A percentile compares a stretch with the other conserved stretches of the same genome.
phyloP scores from a whole-genome alignment of 176 grass and related monocot genomes.

The Raddia guianensis region DNA sequence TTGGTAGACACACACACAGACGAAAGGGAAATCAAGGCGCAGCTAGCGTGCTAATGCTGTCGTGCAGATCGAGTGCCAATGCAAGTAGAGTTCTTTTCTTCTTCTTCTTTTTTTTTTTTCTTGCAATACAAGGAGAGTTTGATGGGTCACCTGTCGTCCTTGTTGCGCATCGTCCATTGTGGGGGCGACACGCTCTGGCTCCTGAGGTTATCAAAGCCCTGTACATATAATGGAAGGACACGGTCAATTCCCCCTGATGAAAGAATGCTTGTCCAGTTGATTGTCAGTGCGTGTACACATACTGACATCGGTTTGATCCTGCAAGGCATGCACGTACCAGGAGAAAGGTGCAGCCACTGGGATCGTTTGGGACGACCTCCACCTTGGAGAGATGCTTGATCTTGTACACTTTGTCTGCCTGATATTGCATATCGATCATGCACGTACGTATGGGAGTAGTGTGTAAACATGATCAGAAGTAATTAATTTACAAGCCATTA shows the following conservation, averaged over 20 bases:
- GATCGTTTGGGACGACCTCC: conserved; percentile 81
- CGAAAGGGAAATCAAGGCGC: too few relatives aligned
- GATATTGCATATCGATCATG: not conserved
- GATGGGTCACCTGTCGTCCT: conserved; percentile 74
- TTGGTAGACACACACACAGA: too few relatives aligned
- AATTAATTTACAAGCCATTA: not conserved
- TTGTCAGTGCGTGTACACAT: not conserved
- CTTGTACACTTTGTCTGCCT: conserved; percentile 94
- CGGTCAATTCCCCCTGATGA: not conserved
- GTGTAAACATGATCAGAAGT: not conserved
- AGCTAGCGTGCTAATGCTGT: too few relatives aligned
- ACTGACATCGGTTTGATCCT: too few relatives aligned
- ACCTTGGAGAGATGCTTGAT: conserved; percentile 94
- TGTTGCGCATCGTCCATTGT: conserved; percentile 97
- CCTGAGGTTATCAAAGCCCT: conserved; percentile 92
- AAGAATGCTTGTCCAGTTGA: not conserved
- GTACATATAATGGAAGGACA: not conserved
- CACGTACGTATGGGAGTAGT: too few relatives aligned
- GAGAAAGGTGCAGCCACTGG: conserved; percentile 86
- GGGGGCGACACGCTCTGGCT: conserved; percentile 84
- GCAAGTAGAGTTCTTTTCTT: too few relatives aligned
- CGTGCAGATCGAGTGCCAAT: too few relatives aligned
- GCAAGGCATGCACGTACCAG: conserved; percentile 44
- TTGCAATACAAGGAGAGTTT: too few relatives aligned
- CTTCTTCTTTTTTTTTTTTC: too few relatives aligned